These are phyloP conservation scores for Rhizophagus sp. DNA, from an alignment of 192 early-diverging fungal species.

Conservation along the genomic window DNA sequence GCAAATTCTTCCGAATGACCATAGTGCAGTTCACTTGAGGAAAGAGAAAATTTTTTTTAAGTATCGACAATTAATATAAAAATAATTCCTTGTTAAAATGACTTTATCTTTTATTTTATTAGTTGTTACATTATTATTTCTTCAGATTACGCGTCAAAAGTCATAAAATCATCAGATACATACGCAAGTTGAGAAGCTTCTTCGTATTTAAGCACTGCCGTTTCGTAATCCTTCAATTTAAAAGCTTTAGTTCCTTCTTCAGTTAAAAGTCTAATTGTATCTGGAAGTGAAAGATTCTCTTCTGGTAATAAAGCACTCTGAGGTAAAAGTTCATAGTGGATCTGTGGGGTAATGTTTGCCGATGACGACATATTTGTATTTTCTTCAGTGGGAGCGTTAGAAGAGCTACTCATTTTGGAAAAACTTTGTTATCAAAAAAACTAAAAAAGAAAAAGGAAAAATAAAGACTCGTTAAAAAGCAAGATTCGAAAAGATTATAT, in stretches of 20 bases:
- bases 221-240: conserved; percentile 62
- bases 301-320: background rate
- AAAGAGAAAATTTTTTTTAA: background rate
- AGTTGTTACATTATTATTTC: background rate
- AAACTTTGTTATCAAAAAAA: too few relatives aligned
- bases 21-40: background rate
- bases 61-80: background rate
- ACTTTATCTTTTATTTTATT: background rate
- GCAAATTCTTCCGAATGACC: conserved; percentile 59
- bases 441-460: too few relatives aligned
- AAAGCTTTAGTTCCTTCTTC: conserved; percentile 70
- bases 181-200: conserved; percentile 69
- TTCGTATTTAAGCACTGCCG: conserved; percentile 65
- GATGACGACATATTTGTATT: background rate
- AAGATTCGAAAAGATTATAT: too few relatives aligned
- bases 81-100: background rate
- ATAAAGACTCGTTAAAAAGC: too few relatives aligned
- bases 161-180: conserved; percentile 19
- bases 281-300: background rate
- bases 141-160: background rate
- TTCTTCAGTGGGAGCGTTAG: background rate
- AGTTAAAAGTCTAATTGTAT: conserved; percentile 37
- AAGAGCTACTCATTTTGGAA: background rate
- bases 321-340: background rate
- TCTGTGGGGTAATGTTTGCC: background rate